These are phyloP conservation scores for Yarrowia sp. DNA, from an alignment of 805 yeast genomes.

Conservation along the genomic window DNA sequence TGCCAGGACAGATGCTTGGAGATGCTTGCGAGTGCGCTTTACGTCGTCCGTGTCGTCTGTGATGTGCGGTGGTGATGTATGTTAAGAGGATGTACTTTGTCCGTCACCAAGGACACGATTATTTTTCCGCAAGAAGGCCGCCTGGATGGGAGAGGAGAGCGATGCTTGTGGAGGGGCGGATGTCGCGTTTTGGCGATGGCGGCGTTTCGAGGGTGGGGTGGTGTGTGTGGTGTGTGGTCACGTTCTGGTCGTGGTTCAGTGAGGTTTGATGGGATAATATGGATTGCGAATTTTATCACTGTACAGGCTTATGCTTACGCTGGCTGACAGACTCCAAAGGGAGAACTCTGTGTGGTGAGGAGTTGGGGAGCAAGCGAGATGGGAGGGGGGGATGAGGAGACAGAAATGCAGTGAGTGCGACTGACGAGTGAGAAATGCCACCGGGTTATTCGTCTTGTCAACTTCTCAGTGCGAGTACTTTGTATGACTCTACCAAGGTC, in stretches of 20 bases:
- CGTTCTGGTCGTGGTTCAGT: constrained; percentile 20
- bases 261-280: constrained; percentile 36
- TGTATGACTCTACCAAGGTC: not conserved
- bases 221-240: constrained; percentile 24
- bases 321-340: constrained; percentile 34
- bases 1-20: not conserved
- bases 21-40: not conserved
- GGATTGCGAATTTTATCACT: constrained; percentile 39
- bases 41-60: not conserved
- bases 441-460: too few relatives aligned
- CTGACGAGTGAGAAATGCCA: too few relatives aligned
- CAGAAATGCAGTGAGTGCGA: not conserved
- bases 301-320: constrained; percentile 29
- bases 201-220: not conserved
- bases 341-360: constrained; percentile 22
- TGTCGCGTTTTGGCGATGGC: constrained; percentile 4
- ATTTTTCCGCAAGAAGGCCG: constrained; percentile 7
- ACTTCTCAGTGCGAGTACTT: too few relatives aligned
- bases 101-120: not conserved
- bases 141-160: not conserved
- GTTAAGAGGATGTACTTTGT: not conserved
- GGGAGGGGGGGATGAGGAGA: not conserved
- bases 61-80: constrained; percentile 18
- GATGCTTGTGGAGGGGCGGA: not conserved
- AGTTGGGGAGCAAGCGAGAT: not conserved